A percentile compares a stretch with the other conserved stretches of the same genome.
phyloP scores from a whole-genome alignment of 805 yeast species.

The Cyberlindnera meyerae region DNA sequence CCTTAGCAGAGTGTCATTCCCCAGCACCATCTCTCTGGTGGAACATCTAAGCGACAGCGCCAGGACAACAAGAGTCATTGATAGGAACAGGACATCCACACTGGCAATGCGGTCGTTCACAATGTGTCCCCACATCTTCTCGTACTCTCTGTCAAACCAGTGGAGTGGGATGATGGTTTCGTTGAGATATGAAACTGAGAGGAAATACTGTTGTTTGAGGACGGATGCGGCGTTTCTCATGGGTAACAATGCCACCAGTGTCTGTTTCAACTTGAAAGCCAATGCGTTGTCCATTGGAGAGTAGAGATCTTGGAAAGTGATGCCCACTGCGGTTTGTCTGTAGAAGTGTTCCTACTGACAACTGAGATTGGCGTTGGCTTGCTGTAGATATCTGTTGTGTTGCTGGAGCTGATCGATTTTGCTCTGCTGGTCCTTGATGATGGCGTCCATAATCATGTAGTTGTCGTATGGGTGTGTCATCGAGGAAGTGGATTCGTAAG shows the following conservation, averaged over 20 bases:
- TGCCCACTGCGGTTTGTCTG: constrained; percentile 2
- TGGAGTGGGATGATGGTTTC: constrained; percentile 4
- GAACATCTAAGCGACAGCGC: constrained; percentile 8
- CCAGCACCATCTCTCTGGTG: constrained; percentile 8
- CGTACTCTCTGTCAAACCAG: constrained; percentile 13
- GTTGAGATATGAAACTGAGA: constrained; percentile 7
- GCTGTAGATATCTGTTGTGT: constrained; percentile 1
- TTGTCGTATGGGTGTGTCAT: constrained; percentile 1
- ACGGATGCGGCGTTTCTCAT: constrained; percentile 6
- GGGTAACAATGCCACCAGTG: constrained; percentile 13
- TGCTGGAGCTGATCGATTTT: constrained; percentile 8
- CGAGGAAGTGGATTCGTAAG: constrained; percentile 2
- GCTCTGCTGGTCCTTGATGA: constrained; percentile 1
- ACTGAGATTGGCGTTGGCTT: constrained; percentile 11
- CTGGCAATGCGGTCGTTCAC: constrained; percentile 4
- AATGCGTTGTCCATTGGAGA: constrained; percentile 4
- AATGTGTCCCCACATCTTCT: constrained; percentile 12
- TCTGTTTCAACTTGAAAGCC: constrained; percentile 5
- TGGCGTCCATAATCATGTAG: constrained; percentile 1
- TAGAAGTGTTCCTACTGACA: constrained; percentile 8
- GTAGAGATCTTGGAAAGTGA: constrained; percentile 5
- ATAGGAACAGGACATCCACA: constrained; percentile 14
- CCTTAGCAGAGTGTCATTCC: constrained; percentile 6
- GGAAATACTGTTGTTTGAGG: constrained; percentile 15
- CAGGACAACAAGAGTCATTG: constrained; percentile 11